Evolutionary conservation across 495 filamentous ascomycete species (phyloP), one percentile per base, ranked within the genome.

Genomic region (Friedmanniomyces simplex): DNA sequence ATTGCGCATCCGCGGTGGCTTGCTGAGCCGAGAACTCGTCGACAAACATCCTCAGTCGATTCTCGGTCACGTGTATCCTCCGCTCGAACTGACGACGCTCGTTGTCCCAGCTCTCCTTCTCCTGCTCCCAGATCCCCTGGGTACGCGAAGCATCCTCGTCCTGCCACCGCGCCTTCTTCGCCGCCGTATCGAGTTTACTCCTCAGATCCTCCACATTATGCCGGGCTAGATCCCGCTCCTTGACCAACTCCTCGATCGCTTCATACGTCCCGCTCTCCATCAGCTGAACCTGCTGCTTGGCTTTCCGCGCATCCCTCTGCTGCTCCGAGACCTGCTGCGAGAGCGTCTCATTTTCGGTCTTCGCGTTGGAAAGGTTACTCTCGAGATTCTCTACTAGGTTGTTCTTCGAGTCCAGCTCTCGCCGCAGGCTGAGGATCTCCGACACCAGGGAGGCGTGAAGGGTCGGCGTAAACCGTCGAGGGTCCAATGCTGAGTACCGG

Each of bases 361-460:
- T 79, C 3, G 84, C 77, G 10, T 78, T 74, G 54, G 91, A 82
- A 51, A 97, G 72, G 21, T 76, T 85, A 8, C 77, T 73, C 73
- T 99, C 94, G 32, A 99, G 73, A 32, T 78, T 77, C 68, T 95
- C 88, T 42, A 99, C 90, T 30, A 87, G 76, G 59, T 83, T 87
- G 20, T 84, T 76, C 68, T 94, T 96, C 42, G 82, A 85, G 67
- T 97, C 93, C 52, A 96, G 79, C 57, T 97, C 94, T 45, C 93
- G 77, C 3, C 89, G 82, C 45, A 99, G 70, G 1, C 82, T 81
- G 24, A 97, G 78, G 58, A 98, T 98, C 68, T 98, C 91, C 0
- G 91, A 89, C 6, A 98, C 91, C 8, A 98, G 77, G 46, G 87
- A 96, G 14, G 93, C 93, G 72, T 96, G 94, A 20, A 97, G 77